Evolutionary conservation across 371 early-diverging fungal genomes (phyloP).

Genomic region (Mitosporidium daphniae): DNA sequence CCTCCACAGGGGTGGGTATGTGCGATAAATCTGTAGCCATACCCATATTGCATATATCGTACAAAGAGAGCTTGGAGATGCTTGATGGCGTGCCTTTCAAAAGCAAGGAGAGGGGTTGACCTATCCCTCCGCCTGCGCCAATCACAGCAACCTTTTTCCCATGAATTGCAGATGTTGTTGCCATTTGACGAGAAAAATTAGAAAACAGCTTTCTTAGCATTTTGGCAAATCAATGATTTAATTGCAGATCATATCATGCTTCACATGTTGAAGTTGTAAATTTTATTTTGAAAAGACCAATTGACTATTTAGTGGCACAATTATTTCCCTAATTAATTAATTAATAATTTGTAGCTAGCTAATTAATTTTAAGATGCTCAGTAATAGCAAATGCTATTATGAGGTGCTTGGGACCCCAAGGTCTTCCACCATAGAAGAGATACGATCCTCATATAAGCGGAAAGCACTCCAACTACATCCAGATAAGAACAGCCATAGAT

Average conservation of each 20-base stretch:
- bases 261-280: no score
- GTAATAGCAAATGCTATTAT: no score
- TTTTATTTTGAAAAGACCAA: no score
- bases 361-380: no score
- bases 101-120: conserved; percentile 47
- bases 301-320: no score
- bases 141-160: conserved; percentile 1
- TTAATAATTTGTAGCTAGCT: no score
- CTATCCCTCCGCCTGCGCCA: conserved; percentile 36
- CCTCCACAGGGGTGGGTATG: conserved; percentile 54
- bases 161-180: no score
- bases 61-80: conserved; percentile 49
- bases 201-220: no score
- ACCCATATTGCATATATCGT: conserved; percentile 63
- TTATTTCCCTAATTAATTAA: no score
- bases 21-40: conserved; percentile 84
- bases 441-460: conserved; percentile 17
- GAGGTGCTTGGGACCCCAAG: conserved; percentile 39
- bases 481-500: conserved; percentile 3
- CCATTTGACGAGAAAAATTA: no score
- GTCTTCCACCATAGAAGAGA: conserved; percentile 24
- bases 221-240: no score
- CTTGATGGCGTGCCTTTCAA: conserved; percentile 32
- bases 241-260: no score
- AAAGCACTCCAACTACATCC: conserved; percentile 7